Percentiles rank a stretch among this genome's conserved stretches.
Evolutionary conservation across 2,329 filamentous ascomycete genomes (phyloP).

Genomic region (Fusarium sp.): DNA sequence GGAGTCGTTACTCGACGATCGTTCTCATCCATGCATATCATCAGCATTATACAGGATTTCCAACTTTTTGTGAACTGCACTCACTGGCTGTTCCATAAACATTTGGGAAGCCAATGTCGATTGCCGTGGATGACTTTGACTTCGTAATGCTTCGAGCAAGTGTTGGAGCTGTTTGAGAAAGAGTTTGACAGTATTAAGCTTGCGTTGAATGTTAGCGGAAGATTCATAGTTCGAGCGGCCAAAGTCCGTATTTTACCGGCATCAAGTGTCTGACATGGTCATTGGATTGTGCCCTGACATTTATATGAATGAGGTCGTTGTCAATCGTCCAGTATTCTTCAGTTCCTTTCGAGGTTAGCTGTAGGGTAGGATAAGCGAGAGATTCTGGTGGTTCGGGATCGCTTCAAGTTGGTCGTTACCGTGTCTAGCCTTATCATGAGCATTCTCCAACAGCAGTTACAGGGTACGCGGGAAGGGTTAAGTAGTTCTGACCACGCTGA

Average conservation of each 20-base stretch:
- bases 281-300: no score
- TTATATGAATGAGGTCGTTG: accelerated
- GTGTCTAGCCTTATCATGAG: neutral
- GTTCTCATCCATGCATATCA: neutral
- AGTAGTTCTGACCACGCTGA: accelerated
- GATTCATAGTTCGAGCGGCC: accelerated
- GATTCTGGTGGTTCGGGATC: no score
- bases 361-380: neutral
- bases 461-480: accelerated
- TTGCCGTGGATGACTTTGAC: neutral
- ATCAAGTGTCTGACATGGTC: neutral
- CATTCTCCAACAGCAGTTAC: no score
- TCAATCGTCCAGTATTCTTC: accelerated
- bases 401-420: neutral
- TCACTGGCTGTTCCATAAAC: neutral
- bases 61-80: neutral
- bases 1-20: neutral
- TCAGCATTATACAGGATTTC: accelerated
- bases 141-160: neutral
- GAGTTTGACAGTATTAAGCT: no score
- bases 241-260: accelerated
- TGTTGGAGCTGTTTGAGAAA: accelerated
- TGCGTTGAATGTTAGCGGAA: accelerated
- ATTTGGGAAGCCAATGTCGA: neutral
- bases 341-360: neutral